Base-by-base conservation (phyloP, 73 alveolate species). In the Paramecium sexaurelia region DNA sequence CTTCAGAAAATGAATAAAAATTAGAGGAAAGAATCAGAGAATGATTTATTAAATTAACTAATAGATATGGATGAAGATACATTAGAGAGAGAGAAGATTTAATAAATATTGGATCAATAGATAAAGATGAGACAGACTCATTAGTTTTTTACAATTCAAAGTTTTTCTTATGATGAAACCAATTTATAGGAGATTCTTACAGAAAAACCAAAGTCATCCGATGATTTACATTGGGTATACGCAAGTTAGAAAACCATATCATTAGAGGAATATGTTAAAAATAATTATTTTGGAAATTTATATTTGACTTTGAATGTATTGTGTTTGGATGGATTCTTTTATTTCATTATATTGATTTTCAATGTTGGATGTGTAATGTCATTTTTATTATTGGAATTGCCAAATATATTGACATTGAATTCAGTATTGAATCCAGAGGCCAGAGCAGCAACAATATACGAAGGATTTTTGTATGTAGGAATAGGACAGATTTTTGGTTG, bases 401-500 rank as follows among this genome's bases (percentile, higher is more conserved):
- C 55, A 33, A 37, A 32, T 71, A 5, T 22, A 36, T 27, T 35
- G 66, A 40, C 86, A 11, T 17, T 51, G 0, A 51, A 51, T 51
- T 51, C 67, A 51, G 67, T 51, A 51, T 51, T 17, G 29, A 29
- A 51, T 17, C 67, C 67, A 51, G 67, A 51, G 22, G 29, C 11
- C 67, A 51, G 67, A 51, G 67, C 67, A 3, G 32, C 55, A 9
- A 71, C 56, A 35, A 17, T 37, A 7, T 71, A 35, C 35, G 55
- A 71, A 71, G 56, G 86, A 35, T 71, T 27, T 33, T 7, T 71
- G 7, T 71, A 71, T 71, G 86, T 71, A 33, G 86, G 86, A 1
- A 71, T 71, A 71, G 86, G 86, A 35, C 2, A 32, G 17, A 32
- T 71, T 5, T 71, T 71, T 71, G 86, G 86, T 11, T 35, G 86